phyloP scores from a whole-genome alignment of 202 grass and related monocot species.

The Cymbopogon flexuosus region DNA sequence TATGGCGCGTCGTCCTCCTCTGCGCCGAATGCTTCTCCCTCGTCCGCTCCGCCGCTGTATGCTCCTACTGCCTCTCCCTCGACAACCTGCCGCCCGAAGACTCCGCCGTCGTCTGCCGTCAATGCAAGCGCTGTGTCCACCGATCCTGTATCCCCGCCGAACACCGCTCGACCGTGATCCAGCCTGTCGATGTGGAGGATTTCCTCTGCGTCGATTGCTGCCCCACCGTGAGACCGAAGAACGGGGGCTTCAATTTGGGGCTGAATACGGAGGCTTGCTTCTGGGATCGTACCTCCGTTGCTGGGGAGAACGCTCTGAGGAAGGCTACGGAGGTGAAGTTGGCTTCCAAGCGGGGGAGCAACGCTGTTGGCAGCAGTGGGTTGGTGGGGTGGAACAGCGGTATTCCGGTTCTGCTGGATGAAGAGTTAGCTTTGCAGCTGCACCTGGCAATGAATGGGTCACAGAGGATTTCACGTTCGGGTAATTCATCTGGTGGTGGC shows the following conservation, averaged over 20 bases:
- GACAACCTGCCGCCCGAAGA: constrained; percentile 31
- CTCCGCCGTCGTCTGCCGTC: constrained; percentile 38
- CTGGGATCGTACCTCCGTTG: constrained; percentile 16
- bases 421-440: constrained; percentile 63
- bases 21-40: constrained; percentile 61
- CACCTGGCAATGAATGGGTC: constrained; percentile 90
- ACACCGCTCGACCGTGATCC: constrained; percentile 45
- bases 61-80: constrained; percentile 78
- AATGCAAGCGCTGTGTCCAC: constrained; percentile 53
- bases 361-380: not conserved
- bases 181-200: constrained; percentile 33
- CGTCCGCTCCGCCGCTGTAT: constrained; percentile 39
- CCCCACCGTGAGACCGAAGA: constrained; percentile 41
- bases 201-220: constrained; percentile 82
- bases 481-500: not conserved
- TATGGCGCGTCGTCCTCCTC: constrained; percentile 78
- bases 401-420: constrained; percentile 35
- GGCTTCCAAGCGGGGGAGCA: constrained; percentile 21
- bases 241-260: not conserved
- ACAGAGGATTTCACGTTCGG: constrained; percentile 60
- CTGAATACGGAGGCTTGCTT: constrained; percentile 14
- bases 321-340: constrained; percentile 25
- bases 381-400: not conserved
- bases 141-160: constrained; percentile 45
- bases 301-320: constrained; percentile 7